phyloP scores from a whole-genome alignment of 257 asterid species.

The Capsicum rhomboideum region DNA sequence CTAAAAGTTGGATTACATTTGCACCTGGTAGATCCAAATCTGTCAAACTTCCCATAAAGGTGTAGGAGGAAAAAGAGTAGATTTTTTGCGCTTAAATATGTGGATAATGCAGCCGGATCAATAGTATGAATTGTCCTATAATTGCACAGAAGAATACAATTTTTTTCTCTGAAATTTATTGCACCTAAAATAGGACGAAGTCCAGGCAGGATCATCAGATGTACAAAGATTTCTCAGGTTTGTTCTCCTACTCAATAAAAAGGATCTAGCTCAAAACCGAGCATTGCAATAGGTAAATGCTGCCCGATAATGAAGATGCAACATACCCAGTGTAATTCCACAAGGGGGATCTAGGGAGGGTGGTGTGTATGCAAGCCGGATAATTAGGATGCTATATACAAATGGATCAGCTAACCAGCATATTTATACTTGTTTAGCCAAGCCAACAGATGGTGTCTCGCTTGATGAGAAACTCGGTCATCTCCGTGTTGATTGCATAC shows the following conservation, averaged over 20 bases:
- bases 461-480: background rate
- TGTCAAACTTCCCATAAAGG: background rate
- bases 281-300: background rate
- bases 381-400: conserved; percentile 7
- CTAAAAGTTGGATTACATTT: background rate
- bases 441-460: background rate
- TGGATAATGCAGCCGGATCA: background rate
- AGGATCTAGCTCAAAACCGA: conserved; percentile 11
- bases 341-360: background rate
- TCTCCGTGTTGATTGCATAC: background rate
- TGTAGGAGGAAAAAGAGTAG: background rate
- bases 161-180: background rate
- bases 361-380: background rate
- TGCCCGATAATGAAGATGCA: background rate
- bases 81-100: background rate
- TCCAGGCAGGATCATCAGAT: conserved; percentile 19
- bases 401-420: background rate
- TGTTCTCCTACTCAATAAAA: conserved; percentile 17
- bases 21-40: background rate
- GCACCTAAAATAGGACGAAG: conserved; percentile 1
- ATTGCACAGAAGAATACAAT: background rate
- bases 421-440: background rate
- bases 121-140: background rate
- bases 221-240: conserved; percentile 27
- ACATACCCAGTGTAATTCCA: background rate